Evolutionary conservation across 1,284 basidiomycete genomes (phyloP).

Genomic region (Ceratobasidium sp.): DNA sequence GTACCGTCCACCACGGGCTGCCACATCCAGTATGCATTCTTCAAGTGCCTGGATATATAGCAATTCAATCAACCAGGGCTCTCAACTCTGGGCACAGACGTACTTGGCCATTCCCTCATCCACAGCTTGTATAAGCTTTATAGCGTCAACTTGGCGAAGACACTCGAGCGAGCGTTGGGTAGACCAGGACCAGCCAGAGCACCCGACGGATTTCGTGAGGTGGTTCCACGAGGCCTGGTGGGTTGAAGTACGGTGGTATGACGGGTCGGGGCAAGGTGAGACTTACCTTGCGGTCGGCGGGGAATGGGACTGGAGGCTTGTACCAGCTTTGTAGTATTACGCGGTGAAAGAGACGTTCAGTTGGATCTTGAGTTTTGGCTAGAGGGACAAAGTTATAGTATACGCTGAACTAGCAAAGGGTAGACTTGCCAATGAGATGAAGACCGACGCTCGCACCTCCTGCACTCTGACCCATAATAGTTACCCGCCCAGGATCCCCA

Average conservation of each 20-base stretch:
- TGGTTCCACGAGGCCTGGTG: slow-evolving; percentile 35
- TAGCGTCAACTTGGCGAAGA: slow-evolving; percentile 50
- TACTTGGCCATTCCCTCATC: slow-evolving; percentile 52
- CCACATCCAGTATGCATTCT: slow-evolving; percentile 52
- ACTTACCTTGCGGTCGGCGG: slow-evolving; percentile 43
- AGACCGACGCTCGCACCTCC: slow-evolving; percentile 46
- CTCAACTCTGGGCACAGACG: background rate
- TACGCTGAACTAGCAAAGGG: background rate
- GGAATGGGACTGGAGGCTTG: slow-evolving; percentile 40
- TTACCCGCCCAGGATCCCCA: slow-evolving; percentile 52
- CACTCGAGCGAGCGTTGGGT: slow-evolving; percentile 36
- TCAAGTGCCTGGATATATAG: background rate
- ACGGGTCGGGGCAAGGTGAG: background rate
- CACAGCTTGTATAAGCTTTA: slow-evolving; percentile 66
- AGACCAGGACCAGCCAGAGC: slow-evolving; percentile 25
- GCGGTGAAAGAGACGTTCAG: slow-evolving; percentile 43
- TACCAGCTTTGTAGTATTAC: slow-evolving; percentile 48
- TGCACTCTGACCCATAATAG: slow-evolving; percentile 48
- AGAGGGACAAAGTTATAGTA: background rate
- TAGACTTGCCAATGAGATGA: slow-evolving; percentile 28
- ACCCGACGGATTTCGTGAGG: slow-evolving; percentile 24
- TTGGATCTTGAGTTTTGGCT: slow-evolving; percentile 21
- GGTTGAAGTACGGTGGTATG: background rate
- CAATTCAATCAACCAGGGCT: background rate
- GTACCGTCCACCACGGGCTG: slow-evolving; percentile 64